These are phyloP conservation scores for Termitomyces sp. DNA, from an alignment of 768 basidiomycete genomes.

Conservation along the genomic window DNA sequence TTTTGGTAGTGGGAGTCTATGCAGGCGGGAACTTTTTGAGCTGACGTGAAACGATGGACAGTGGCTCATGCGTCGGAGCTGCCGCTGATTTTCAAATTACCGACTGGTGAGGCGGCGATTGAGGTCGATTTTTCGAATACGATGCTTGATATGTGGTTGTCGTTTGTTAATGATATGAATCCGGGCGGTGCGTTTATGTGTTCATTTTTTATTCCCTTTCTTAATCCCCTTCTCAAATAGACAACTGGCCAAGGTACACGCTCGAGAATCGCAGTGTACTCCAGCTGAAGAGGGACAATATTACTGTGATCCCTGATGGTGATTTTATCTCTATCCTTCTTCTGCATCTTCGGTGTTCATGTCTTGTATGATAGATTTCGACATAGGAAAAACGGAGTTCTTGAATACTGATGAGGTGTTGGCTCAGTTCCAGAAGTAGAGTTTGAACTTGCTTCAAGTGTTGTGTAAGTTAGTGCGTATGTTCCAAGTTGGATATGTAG, in stretches of 20 bases:
- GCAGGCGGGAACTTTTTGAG: background rate
- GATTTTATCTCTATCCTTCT: constrained; percentile 5
- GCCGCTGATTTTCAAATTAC: constrained; percentile 40
- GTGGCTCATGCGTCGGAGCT: constrained; percentile 49
- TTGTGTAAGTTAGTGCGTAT: too few species aligned
- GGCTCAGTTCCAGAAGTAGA: constrained; percentile 40
- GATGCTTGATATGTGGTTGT: constrained; percentile 48
- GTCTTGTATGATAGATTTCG: constrained; percentile 28
- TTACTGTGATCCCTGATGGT: constrained; percentile 53
- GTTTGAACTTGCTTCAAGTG: background rate
- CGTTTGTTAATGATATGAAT: constrained; percentile 48
- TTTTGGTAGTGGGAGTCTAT: background rate
- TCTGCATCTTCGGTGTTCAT: background rate
- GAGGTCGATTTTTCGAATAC: constrained; percentile 41
- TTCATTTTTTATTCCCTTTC: background rate
- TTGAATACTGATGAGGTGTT: constrained; percentile 33
- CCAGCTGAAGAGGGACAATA: constrained; percentile 45
- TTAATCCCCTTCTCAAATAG: constrained; percentile 17
- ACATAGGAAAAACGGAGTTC: constrained; percentile 35
- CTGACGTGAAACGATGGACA: constrained; percentile 11
- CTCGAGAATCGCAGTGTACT: constrained; percentile 29
- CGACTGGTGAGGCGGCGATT: constrained; percentile 28
- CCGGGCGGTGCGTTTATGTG: constrained; percentile 39
- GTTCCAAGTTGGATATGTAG: too few species aligned
- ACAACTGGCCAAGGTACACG: constrained; percentile 41